Evolutionary conservation across 208 protist genomes (phyloP).

Genomic region (Wallacemonas rigidus): DNA sequence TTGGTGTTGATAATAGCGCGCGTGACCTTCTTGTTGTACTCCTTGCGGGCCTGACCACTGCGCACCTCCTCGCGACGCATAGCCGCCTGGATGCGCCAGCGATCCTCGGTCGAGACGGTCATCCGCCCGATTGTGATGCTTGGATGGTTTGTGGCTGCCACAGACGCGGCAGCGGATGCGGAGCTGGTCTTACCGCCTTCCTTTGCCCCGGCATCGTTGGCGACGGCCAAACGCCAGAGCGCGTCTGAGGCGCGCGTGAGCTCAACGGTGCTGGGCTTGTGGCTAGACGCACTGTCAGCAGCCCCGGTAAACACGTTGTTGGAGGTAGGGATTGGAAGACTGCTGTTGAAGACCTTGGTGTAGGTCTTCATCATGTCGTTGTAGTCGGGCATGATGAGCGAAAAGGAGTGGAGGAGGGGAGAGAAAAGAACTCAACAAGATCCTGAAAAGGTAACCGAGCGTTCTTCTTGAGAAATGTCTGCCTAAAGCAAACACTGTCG

Average conservation of each 20-base stretch:
- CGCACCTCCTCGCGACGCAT: constrained; percentile 87
- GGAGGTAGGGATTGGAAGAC: constrained; percentile 46
- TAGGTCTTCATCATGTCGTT: constrained; percentile 55
- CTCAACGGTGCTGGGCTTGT: constrained; percentile 31
- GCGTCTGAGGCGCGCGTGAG: constrained; percentile 63
- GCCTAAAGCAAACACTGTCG: not conserved
- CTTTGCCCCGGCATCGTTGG: constrained; percentile 55
- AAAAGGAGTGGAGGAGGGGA: not conserved
- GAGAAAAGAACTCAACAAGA: not conserved
- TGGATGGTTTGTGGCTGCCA: constrained; percentile 23
- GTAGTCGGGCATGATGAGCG: constrained; percentile 62
- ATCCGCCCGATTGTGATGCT: constrained; percentile 71
- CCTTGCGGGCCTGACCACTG: constrained; percentile 62
- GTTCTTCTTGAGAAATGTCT: not conserved
- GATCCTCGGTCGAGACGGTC: constrained; percentile 79
- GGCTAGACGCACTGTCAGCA: constrained; percentile 1
- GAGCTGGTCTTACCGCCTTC: constrained; percentile 30
- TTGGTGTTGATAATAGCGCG: constrained; percentile 77
- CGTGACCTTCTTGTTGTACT: constrained; percentile 92
- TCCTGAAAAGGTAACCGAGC: too few species aligned
- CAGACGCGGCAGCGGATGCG: constrained; percentile 17
- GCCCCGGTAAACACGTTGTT: constrained; percentile 11
- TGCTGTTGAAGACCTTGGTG: constrained; percentile 74
- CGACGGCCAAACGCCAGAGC: constrained; percentile 64
- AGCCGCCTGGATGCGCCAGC: constrained; percentile 83